Conservation (phyloP, 2,329 filamentous ascomycete genomes). For the Penicillium sp. region DNA sequence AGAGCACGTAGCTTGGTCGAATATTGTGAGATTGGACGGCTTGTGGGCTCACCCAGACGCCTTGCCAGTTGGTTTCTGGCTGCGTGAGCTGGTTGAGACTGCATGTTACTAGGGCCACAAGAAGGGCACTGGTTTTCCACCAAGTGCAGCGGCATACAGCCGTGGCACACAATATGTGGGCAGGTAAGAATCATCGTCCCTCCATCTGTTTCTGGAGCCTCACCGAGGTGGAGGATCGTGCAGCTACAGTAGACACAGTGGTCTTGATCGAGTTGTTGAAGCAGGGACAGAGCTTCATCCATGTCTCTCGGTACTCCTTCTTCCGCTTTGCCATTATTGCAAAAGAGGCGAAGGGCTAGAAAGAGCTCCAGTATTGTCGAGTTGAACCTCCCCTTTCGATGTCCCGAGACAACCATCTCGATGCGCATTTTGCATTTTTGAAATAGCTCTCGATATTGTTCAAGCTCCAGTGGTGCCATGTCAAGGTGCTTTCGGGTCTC, state of each 20-base stretch:
- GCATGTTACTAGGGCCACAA: not conserved
- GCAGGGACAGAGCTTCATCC: slow-evolving; percentile 10
- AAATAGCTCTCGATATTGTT: slow-evolving; percentile 14
- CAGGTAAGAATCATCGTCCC: not conserved
- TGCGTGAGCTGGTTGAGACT: not conserved
- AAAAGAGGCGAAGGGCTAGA: not conserved
- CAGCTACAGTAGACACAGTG: slow-evolving; percentile 5
- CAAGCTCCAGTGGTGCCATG: not conserved
- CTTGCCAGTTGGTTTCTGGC: not conserved
- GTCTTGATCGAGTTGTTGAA: slow-evolving; percentile 24
- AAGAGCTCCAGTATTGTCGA: not conserved
- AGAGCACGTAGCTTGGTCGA: not conserved
- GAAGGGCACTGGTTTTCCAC: not conserved
- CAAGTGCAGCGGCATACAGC: not conserved
- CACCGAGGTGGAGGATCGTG: not conserved
- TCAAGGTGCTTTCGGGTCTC: not conserved
- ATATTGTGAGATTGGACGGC: not conserved
- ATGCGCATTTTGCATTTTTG: not conserved
- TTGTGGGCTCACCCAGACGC: not conserved
- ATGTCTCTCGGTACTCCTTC: slow-evolving; percentile 31
- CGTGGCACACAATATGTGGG: not conserved
- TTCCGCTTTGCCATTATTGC: slow-evolving; percentile 1
- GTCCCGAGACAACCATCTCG: slow-evolving; percentile 1
- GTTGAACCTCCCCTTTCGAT: not conserved
- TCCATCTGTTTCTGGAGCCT: not conserved